Base-by-base conservation (phyloP, 345 rosid genomes). In the Citrus sinensis region DNA sequence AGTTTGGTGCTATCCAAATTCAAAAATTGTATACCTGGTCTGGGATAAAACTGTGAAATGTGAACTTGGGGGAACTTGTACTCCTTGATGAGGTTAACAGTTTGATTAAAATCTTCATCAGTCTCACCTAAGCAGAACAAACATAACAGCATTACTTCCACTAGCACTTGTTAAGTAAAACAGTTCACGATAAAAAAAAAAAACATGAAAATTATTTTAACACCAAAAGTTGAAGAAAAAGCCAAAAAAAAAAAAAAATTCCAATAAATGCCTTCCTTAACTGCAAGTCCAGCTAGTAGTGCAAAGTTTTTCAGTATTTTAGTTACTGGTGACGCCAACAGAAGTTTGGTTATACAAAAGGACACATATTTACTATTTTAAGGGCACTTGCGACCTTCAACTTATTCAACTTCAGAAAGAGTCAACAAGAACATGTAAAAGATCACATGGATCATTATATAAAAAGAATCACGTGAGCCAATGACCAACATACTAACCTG, bases 21-120 rank as follows among this genome's bases (percentile, higher is more conserved):
- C 59, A 76, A 24, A 35, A 61, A 67, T 56, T 79, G 61, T 37
- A 75, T 84, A 89, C 97, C 99, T 83, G 97, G 97, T 72, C 98
- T 87, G 61, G 99, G 98, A 89, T 96, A 96, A 85, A 94, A 94
- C 86, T 96, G 98, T 65, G 98, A 96, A 78, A 94, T 96, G 76
- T 96, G 99, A 83, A 96, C 95, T 86, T 96, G 99, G 40, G 99
- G 77, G 46, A 96, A 82, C 83, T 90, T 89, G 86, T 92, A 96
- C 34, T 89, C 89, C 82, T 89, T 80, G 64, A 96, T 83, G 59
- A 96, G 97, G 80, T 70, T 73, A 75, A 92, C 90, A 19, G 98
- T 94, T 87, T 90, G 86, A 30, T 86, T 82, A 87, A 94, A 96
- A 86, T 96, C 98, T 81, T 89, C 86, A 87, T 96, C 97, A 3